Evolutionary conservation across 2,329 filamentous ascomycete species (phyloP).

Genomic region (Dichotomopilus funicola): DNA sequence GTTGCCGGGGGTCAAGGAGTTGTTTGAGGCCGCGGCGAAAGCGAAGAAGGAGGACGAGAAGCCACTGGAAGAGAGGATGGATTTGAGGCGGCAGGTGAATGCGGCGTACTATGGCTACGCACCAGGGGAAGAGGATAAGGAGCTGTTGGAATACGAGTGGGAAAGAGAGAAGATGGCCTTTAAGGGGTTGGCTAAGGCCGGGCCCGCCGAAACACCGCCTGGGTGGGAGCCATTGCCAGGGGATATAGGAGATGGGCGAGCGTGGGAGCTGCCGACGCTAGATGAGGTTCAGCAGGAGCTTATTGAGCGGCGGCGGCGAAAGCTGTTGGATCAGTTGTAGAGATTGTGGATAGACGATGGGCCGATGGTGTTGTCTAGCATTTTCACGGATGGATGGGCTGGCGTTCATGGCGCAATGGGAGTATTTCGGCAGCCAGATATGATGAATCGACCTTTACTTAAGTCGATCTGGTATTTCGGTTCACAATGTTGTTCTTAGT

Average conservation of each 20-base stretch:
- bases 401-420: conserved; percentile 15
- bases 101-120: conserved; percentile 96
- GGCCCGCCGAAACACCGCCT: conserved; percentile 43
- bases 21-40: conserved; percentile 77
- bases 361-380: conserved; percentile 10
- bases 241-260: conserved; percentile 73
- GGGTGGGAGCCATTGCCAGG: conserved; percentile 85
- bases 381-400: conserved; percentile 15
- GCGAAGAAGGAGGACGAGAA: conserved; percentile 52
- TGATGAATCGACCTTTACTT: too few species aligned
- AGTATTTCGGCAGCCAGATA: not conserved
- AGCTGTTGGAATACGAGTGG: conserved; percentile 71
- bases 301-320: conserved; percentile 75
- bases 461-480: not conserved
- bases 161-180: conserved; percentile 77
- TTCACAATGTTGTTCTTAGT: not conserved
- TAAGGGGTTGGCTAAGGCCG: conserved; percentile 56
- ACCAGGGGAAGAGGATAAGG: conserved; percentile 82
- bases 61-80: conserved; percentile 60
- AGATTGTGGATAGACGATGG: too few species aligned
- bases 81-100: conserved; percentile 72
- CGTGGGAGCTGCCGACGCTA: conserved; percentile 76
- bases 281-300: conserved; percentile 95
- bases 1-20: conserved; percentile 88
- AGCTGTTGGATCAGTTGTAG: conserved; percentile 73